Base-by-base conservation (phyloP, 345 rosid genomes). In the Atalantia buxifolia region DNA sequence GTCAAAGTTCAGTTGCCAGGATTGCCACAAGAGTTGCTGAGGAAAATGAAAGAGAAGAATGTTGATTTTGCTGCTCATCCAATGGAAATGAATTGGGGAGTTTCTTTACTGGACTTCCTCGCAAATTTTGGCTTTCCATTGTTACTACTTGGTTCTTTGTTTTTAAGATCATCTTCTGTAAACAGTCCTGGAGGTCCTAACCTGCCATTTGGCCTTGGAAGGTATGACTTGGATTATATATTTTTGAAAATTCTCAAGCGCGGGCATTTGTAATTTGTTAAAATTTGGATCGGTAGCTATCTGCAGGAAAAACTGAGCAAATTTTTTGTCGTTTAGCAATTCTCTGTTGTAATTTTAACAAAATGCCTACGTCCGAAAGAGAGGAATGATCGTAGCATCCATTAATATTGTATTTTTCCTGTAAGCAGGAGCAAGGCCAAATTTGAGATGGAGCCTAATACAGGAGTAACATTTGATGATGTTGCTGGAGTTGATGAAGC, bases 401-500 rank as follows among this genome's bases (percentile, higher is more conserved):
- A 24, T 24, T 7, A 16, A 12, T 35, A 57, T 33, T 12, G 28
- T 22, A 12, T 66, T 31, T 64, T 72, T 13, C 22, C 22, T 53
- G 4, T 53, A 63, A 80, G 71, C 84, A 88, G 98, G 83, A 90
- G 89, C 89, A 92, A 93, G 82, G 92, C 98, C 66, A 93, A 88
- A 82, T 88, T 93, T 83, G 82, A 90, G 87, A 90, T 92, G 93
- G 93, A 93, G 53, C 92, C 94, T 7, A 93, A 89, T 76, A 92
- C 93, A 1, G 93, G 92, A 75, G 87, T 89, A 48, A 93, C 98
- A 30, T 92, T 93, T 61, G 83, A 90, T 31, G 98, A 93, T 60
- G 92, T 92, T 62, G 98, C 93, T 18, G 98, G 96, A 78, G 89
- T 90, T 25, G 98, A 92, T 74, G 96, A 93, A 88, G 98, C 92